Evolutionary conservation across 2,329 filamentous ascomycete genomes (phyloP).

Genomic region (Daldinia sp.): DNA sequence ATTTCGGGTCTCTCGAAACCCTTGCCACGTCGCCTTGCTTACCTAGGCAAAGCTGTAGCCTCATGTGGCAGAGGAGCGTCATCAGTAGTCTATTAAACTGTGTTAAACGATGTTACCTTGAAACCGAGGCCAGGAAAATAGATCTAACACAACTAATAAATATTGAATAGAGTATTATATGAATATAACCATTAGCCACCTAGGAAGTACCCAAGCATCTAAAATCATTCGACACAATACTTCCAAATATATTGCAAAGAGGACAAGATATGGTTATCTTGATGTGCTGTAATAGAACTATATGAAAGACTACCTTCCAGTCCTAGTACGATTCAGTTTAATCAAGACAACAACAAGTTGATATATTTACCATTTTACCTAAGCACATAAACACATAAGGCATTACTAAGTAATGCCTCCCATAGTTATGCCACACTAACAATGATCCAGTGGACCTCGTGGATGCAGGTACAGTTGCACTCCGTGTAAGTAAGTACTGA

Average conservation of each 20-base stretch:
- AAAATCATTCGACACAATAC: too few species aligned
- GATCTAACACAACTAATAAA: background rate
- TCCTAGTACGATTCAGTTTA: background rate
- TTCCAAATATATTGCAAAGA: background rate
- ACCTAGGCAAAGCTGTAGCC: background rate
- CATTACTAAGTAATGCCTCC: constrained; percentile 12
- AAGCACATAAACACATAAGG: too few species aligned
- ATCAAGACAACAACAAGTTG: background rate
- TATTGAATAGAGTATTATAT: background rate
- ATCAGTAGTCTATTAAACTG: background rate
- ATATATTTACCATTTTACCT: too few species aligned
- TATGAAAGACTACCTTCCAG: constrained; percentile 4
- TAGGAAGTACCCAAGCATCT: too few species aligned
- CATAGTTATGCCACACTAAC: constrained; percentile 37
- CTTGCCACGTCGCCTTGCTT: constrained; percentile 14
- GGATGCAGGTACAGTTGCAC: constrained; percentile 33
- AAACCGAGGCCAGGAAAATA: background rate
- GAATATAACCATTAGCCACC: too few species aligned
- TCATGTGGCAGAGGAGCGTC: background rate
- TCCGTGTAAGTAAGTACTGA: constrained; percentile 13
- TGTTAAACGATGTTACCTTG: background rate
- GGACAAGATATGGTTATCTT: background rate
- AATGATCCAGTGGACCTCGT: constrained; percentile 21
- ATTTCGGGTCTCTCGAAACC: background rate
- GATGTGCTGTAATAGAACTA: background rate